Conservation (phyloP, 495 filamentous ascomycete species). For the Aspergillus coremiiformis region DNA sequence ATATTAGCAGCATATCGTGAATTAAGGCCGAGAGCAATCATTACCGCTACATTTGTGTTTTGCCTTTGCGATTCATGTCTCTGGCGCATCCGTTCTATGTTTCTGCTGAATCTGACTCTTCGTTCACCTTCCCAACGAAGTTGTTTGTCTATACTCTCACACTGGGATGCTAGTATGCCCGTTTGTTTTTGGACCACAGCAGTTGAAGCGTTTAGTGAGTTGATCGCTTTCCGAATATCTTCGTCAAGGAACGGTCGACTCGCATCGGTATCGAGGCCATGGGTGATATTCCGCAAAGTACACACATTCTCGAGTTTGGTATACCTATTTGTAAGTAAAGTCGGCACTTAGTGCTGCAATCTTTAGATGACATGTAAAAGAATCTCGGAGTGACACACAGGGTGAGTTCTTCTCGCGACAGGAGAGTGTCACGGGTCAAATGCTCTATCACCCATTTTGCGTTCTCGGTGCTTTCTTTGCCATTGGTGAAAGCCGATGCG, state of each 20-base stretch:
- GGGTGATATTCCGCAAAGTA: slow-evolving; percentile 23
- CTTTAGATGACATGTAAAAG: not conserved
- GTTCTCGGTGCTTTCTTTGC: slow-evolving; percentile 9
- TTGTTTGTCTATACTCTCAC: slow-evolving; percentile 23
- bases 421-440: slow-evolving; percentile 27
- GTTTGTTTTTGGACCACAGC: slow-evolving; percentile 30
- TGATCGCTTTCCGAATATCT: slow-evolving; percentile 33
- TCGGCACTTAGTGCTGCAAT: not conserved
- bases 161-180: slow-evolving; percentile 24
- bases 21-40: not conserved
- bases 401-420: slow-evolving; percentile 36
- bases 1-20: slow-evolving; percentile 14
- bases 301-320: slow-evolving; percentile 27
- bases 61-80: slow-evolving; percentile 35
- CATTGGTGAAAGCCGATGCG: slow-evolving; percentile 22
- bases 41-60: slow-evolving; percentile 29
- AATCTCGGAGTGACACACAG: slow-evolving; percentile 19
- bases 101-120: slow-evolving; percentile 17
- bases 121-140: slow-evolving; percentile 19
- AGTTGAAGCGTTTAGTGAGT: slow-evolving; percentile 32
- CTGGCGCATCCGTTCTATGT: slow-evolving; percentile 27
- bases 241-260: slow-evolving; percentile 35
- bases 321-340: slow-evolving; percentile 18
- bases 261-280: slow-evolving; percentile 19
- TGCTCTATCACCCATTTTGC: slow-evolving; percentile 31